phyloP scores from a whole-genome alignment of 2,329 filamentous ascomycete genomes.

The Fusarium armeniacum region DNA sequence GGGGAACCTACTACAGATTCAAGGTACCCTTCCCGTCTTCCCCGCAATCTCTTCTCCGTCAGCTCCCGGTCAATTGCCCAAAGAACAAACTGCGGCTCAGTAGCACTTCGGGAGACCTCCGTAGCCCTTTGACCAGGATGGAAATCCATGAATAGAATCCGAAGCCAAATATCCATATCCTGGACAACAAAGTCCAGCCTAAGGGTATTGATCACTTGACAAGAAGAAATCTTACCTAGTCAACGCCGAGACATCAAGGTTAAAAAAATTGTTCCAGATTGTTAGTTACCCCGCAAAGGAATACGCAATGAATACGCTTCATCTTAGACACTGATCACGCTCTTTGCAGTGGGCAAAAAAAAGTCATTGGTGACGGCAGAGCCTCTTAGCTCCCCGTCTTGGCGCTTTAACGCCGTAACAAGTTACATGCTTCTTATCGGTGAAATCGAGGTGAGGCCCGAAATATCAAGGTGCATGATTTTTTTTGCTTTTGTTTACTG shows the following conservation, averaged over 20 bases:
- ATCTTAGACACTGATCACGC: conserved; percentile 13
- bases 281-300: conserved; percentile 22
- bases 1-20: conserved; percentile 10
- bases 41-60: conserved; percentile 36
- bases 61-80: conserved; percentile 23
- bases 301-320: conserved; percentile 18
- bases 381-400: conserved; percentile 15
- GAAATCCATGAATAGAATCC: conserved; percentile 5
- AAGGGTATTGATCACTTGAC: conserved; percentile 31
- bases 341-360: not conserved
- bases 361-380: conserved; percentile 2
- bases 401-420: conserved; percentile 17
- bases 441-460: conserved; percentile 40
- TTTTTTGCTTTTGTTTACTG: not conserved
- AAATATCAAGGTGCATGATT: not conserved
- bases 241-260: conserved; percentile 9
- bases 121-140: conserved; percentile 7
- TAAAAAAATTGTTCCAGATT: not conserved
- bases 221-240: conserved; percentile 8
- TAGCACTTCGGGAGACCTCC: conserved; percentile 40
- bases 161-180: conserved; percentile 8
- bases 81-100: conserved; percentile 18
- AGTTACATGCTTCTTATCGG: conserved; percentile 14
- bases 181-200: conserved; percentile 9
- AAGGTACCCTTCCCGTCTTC: conserved; percentile 8